A percentile compares a stretch with the other conserved stretches of the same genome.
Conservation (phyloP, 2,329 filamentous ascomycete species). For the Colletotrichum australisinense region DNA sequence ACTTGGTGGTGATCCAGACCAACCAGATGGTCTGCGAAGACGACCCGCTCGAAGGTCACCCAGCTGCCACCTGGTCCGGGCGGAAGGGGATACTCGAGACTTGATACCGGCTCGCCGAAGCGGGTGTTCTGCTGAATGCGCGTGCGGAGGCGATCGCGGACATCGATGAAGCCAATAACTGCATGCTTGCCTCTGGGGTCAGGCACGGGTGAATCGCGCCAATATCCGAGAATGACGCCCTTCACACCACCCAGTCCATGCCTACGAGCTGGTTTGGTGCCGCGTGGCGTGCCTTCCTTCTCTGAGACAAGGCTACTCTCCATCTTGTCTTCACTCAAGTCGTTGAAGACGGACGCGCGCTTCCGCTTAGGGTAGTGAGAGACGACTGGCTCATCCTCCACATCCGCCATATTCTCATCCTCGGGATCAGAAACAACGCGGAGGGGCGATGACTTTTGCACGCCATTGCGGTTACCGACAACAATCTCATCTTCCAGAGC, state of each 20-base stretch:
- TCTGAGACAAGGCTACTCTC: constrained; percentile 48
- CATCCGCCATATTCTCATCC: constrained; percentile 57
- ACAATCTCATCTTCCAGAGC: constrained; percentile 64
- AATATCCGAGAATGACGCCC: constrained; percentile 66
- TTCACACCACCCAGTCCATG: constrained; percentile 49
- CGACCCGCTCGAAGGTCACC: constrained; percentile 71
- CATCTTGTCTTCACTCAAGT: constrained; percentile 61
- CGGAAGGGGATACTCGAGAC: constrained; percentile 57
- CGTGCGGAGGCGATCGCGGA: constrained; percentile 69
- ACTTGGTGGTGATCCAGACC: constrained; percentile 67
- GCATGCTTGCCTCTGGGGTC: constrained; percentile 64
- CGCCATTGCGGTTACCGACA: constrained; percentile 56
- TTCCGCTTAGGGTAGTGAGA: constrained; percentile 67
- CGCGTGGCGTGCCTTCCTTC: constrained; percentile 37
- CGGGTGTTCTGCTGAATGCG: constrained; percentile 64
- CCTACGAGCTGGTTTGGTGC: constrained; percentile 30
- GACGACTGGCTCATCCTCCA: constrained; percentile 50
- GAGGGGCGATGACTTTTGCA: constrained; percentile 49
- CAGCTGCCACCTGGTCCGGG: constrained; percentile 71
- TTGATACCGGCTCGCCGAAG: constrained; percentile 55
- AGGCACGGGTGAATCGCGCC: constrained; percentile 68
- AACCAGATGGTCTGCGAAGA: constrained; percentile 68
- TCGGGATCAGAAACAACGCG: constrained; percentile 50
- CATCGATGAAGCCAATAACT: constrained; percentile 72
- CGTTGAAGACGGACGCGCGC: constrained; percentile 56